Base-by-base conservation (phyloP, 1,139 yeast species). In the Arxiozyma bovina region DNA sequence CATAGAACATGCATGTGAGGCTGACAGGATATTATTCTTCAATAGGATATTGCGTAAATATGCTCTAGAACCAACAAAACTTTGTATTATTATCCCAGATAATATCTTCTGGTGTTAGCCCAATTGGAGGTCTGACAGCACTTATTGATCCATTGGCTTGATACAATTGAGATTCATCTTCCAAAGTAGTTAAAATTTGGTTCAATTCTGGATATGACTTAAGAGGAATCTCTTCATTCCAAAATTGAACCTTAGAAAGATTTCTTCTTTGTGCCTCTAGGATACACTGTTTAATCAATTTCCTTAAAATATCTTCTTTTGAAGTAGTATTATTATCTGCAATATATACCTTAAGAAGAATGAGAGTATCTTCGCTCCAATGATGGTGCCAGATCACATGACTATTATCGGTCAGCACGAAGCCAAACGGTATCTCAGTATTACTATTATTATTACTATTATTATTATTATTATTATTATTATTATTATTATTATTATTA, bases 381-480 rank as follows among this genome's bases (percentile, higher is more conserved):
- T 74, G 76, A 55, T 76, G 80, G 44, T 73, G 71, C 81, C 81
- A 78, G 38, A 77, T 65, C 22, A 77, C 66, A 63, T 75, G 76
- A 47, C 66, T 64, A 1, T 67, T 58, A 21, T 57, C 54, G 25
- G 40, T 17, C 45, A 58, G 47, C 22, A 70, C 73, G 25, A 54
- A 64, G 1, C 78, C 78, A 58, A 71, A 75, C 22, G 62, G 57
- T 42, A 53, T 50, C 22, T 53, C 50, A 7, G 54, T 54, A 17
- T 50, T n/a, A n/a, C n/a, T n/a, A n/a, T n/a, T n/a, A n/a, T n/a
- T n/a, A n/a, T n/a, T n/a, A n/a, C n/a, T n/a, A n/a, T n/a, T n/a
- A n/a, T n/a, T n/a, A n/a, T n/a, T n/a, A n/a, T n/a, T n/a, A n/a
- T n/a, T n/a, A n/a, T n/a, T n/a, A n/a, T n/a, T n/a, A n/a, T n/a